phyloP scores from a whole-genome alignment of 257 asterid genomes.

The Cordia subcordata region DNA sequence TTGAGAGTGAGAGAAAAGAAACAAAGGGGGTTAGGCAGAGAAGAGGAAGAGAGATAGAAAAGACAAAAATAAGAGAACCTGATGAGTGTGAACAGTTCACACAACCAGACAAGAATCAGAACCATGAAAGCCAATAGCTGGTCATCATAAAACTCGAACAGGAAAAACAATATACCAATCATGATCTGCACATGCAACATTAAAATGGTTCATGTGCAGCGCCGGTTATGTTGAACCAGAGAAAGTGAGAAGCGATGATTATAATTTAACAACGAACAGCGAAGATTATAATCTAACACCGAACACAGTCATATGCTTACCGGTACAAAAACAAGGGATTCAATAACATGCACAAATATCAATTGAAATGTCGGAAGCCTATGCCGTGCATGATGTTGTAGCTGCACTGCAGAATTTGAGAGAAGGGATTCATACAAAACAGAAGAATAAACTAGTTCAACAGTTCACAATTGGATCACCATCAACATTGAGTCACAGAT shows the following conservation, averaged over 20 bases:
- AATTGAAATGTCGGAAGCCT: constrained; percentile 98
- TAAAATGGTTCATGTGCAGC: too few species aligned
- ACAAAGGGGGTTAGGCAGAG: too few species aligned
- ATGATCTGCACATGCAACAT: constrained; percentile 58
- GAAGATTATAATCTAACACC: too few species aligned
- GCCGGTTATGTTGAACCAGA: too few species aligned
- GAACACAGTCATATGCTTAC: constrained; percentile 35
- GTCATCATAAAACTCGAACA: constrained; percentile 97
- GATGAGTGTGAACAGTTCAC: constrained; percentile 95
- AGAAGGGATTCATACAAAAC: too few species aligned
- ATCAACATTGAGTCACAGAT: constrained; percentile 1
- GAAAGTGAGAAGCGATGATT: not conserved
- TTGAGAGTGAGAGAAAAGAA: too few species aligned
- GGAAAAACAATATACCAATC: constrained; percentile 97
- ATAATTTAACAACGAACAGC: constrained; percentile 16
- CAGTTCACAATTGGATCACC: too few species aligned
- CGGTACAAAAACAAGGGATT: constrained; percentile 98
- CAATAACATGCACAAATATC: constrained; percentile 97
- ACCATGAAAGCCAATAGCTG: constrained; percentile 99
- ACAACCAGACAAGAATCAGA: constrained; percentile 95
- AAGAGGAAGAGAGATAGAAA: too few species aligned
- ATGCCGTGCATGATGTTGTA: constrained; percentile 99
- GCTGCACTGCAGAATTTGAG: constrained; percentile 68
- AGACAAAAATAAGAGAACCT: too few species aligned
- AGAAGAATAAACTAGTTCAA: too few species aligned